Evolutionary conservation across 345 rosid species (phyloP).

Genomic region (Melastoma malabathricum): DNA sequence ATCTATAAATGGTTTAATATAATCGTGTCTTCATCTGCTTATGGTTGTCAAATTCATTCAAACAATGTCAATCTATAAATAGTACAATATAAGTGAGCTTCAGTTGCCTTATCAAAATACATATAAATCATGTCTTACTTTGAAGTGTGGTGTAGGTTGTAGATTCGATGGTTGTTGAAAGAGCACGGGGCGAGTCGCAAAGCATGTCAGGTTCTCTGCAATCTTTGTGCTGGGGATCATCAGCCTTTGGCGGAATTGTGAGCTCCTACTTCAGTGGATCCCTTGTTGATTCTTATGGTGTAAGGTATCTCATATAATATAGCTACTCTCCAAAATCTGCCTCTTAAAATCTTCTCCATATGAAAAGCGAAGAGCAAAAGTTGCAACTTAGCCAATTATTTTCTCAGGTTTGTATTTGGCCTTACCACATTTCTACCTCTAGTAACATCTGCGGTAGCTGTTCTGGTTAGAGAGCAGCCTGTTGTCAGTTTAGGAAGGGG

Average conservation of each 20-base stretch:
- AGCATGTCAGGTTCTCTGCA: constrained; percentile 84
- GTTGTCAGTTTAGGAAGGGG: constrained; percentile 30
- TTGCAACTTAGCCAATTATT: constrained; percentile 12
- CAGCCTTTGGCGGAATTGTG: constrained; percentile 95
- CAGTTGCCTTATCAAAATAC: background rate
- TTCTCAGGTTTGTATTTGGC: constrained; percentile 90
- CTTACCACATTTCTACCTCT: constrained; percentile 76
- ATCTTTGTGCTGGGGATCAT: constrained; percentile 96
- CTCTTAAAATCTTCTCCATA: background rate
- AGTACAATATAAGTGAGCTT: background rate
- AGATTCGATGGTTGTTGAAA: constrained; percentile 98
- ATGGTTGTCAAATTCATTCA: too few species aligned
- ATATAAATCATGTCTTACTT: constrained; percentile 6
- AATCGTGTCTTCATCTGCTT: too few species aligned
- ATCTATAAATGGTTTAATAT: too few species aligned
- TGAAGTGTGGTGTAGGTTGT: constrained; percentile 51
- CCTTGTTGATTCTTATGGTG: constrained; percentile 79
- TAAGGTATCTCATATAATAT: constrained; percentile 31
- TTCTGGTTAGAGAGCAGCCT: constrained; percentile 76
- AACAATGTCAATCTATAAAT: background rate
- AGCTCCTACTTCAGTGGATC: constrained; percentile 96
- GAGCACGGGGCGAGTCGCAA: constrained; percentile 98
- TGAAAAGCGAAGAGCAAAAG: background rate
- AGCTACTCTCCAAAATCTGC: background rate
- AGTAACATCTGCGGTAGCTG: constrained; percentile 84